Evolutionary conservation across 2,329 filamentous ascomycete species (phyloP), one percentile per base, ranked within the genome.

Genomic region (Fusarium sp.): DNA sequence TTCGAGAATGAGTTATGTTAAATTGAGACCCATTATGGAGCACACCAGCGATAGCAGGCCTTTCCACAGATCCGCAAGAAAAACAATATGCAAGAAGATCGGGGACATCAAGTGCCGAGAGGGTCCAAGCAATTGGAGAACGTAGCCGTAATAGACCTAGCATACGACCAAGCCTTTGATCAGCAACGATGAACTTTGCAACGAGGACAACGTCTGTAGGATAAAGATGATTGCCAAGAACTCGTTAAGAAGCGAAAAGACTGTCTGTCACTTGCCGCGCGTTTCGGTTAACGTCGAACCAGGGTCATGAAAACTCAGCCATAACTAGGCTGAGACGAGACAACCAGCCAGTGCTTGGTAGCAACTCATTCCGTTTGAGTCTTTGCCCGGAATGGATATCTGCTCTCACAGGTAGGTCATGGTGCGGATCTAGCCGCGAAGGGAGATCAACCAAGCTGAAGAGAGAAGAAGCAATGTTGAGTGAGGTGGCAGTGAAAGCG

Each of bases 371-470:
- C 26, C n/a, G 44, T 49, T 43, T 38, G 9, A 47, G 46, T 58
- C 39, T 56, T 47, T 52, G 38, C 53, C 21, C 52, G 49, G 54
- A 70, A 72, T 72, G 63, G 52, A 39, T 47, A 44, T 38, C 45
- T 59, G 45, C 58, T 62, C 44, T 62, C 57, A 51, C 60, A 65
- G 72, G 57, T 57, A 65, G 72, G 57, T 60, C 57, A 67, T 49
- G 49, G 51, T 55, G 42, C 65, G 62, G 69, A 74, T 73, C 70
- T 73, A 74, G 65, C 71, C 70, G 69, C 46, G 28, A 52, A 64
- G 55, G 57, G 62, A 71, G 67, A 74, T 71, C 57, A 62, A 43
- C 50, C 57, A 65, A 57, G 62, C 50, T 73, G 64, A 65, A 46
- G 38, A 34, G 28, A 38, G 15, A 36, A 24, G 28, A 53, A 63